Percentiles rank a stretch among this genome's conserved stretches.
Conservation (phyloP, 352 stramenopile species). For the Pseudoperonospora humuli region DNA sequence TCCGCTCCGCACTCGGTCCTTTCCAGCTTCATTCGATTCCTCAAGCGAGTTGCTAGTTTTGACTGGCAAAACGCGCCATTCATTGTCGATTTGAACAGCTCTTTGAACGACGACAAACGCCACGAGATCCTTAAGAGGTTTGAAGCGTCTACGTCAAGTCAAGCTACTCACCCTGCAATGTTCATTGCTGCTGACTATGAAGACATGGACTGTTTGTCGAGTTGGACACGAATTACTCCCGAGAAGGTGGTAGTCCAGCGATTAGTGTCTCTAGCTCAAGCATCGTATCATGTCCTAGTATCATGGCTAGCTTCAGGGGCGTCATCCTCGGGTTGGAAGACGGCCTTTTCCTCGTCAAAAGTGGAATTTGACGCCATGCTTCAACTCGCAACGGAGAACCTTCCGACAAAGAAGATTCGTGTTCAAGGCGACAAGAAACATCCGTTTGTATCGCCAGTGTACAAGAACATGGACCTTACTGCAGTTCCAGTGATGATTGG, state of each 20-base stretch:
- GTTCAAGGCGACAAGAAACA: constrained; percentile 46
- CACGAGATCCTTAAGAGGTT: constrained; percentile 72
- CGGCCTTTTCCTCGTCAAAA: constrained; percentile 42
- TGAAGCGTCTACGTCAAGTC: constrained; percentile 54
- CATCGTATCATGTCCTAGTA: constrained; percentile 45
- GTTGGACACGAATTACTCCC: constrained; percentile 63
- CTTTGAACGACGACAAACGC: constrained; percentile 50
- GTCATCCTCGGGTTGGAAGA: constrained; percentile 53
- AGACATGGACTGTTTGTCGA: constrained; percentile 69
- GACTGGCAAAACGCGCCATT: constrained; percentile 72
- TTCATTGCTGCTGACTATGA: constrained; percentile 80
- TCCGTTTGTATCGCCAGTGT: constrained; percentile 60
- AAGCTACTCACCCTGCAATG: constrained; percentile 54
- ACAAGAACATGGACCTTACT: constrained; percentile 83
- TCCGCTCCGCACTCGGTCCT: constrained; percentile 64
- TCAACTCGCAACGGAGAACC: constrained; percentile 36
- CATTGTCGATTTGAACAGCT: constrained; percentile 63
- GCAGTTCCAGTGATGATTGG: constrained; percentile 55
- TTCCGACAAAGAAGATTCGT: constrained; percentile 58
- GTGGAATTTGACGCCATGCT: constrained; percentile 63
- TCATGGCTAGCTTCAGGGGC: constrained; percentile 53
- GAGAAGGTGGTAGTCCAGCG: constrained; percentile 62
- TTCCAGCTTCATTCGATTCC: constrained; percentile 71
- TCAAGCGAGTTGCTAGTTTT: constrained; percentile 62
- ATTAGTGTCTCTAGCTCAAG: constrained; percentile 48